These are phyloP conservation scores for Gossypium schwendimanii DNA, from an alignment of 441 rosid genomes.

Conservation along the genomic window DNA sequence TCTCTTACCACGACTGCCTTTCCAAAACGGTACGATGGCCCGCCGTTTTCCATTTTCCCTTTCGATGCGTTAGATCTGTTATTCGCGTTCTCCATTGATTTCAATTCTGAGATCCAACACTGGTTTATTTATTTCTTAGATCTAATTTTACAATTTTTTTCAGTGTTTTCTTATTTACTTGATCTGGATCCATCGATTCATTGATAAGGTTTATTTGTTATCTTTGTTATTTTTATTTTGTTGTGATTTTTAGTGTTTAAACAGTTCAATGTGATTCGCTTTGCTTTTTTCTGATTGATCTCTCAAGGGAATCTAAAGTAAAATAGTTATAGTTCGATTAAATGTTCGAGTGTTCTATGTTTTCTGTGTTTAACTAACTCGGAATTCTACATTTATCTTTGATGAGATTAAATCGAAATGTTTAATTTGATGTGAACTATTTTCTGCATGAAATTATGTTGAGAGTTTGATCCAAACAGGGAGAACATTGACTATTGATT, in stretches of 20 bases:
- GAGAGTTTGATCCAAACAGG: not conserved
- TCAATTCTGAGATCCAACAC: not conserved
- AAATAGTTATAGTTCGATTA: not conserved
- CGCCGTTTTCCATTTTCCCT: slow-evolving; percentile 1
- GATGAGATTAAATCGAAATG: not conserved
- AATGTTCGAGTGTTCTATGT: not conserved
- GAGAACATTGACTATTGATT: not conserved
- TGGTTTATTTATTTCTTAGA: not conserved
- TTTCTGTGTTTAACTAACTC: not conserved
- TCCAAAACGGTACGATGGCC: slow-evolving; percentile 1
- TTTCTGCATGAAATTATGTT: not conserved
- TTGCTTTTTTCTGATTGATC: not conserved
- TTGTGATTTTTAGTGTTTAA: slow-evolving; percentile 3
- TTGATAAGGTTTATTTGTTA: not conserved
- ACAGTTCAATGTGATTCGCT: not conserved
- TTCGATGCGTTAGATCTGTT: slow-evolving; percentile 7
- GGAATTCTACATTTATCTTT: not conserved
- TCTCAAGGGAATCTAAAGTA: not conserved
- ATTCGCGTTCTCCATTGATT: not conserved
- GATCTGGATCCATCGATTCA: not conserved
- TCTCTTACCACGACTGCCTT: not conserved
- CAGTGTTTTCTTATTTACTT: not conserved
- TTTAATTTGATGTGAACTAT: not conserved
- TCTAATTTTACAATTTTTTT: not conserved
- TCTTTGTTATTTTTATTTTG: not conserved